phyloP scores from a whole-genome alignment of 2,329 filamentous ascomycete genomes.

The Pseudogymnoascus sp. region DNA sequence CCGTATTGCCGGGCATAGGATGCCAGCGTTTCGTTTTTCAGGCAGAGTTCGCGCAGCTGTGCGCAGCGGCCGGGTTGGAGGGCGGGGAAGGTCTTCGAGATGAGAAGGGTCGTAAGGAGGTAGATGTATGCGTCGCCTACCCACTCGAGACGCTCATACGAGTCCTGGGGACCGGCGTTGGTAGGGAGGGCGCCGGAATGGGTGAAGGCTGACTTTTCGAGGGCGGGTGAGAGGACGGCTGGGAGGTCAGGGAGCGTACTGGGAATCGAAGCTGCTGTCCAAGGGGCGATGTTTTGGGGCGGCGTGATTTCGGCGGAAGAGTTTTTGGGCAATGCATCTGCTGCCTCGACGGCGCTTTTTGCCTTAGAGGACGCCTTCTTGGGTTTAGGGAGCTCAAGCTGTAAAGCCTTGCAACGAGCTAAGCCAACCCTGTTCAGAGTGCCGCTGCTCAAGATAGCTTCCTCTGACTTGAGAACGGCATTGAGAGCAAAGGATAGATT shows the following conservation, averaged over 20 bases:
- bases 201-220: conserved; percentile 59
- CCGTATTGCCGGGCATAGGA: conserved; percentile 63
- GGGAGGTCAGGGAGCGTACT: conserved; percentile 51
- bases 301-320: conserved; percentile 11
- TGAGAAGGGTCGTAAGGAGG: conserved; percentile 64
- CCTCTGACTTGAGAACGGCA: background rate
- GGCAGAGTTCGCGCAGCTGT: conserved; percentile 68
- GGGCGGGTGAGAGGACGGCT: conserved; percentile 46
- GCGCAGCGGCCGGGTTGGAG: conserved; percentile 62
- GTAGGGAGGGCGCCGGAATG: conserved; percentile 38
- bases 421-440: conserved; percentile 2
- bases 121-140: conserved; percentile 83
- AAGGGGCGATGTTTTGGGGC: conserved; percentile 36
- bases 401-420: background rate
- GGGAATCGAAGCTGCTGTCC: conserved; percentile 44
- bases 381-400: conserved; percentile 4
- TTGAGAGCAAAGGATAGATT: conserved; percentile 1
- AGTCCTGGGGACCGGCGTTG: conserved; percentile 30
- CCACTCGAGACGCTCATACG: conserved; percentile 81
- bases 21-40: conserved; percentile 73
- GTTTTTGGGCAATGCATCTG: background rate
- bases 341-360: background rate
- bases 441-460: background rate
- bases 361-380: background rate
- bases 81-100: conserved; percentile 63